Percentiles rank a stretch among this genome's conserved stretches.
Conservation (phyloP, 495 filamentous ascomycete genomes). For the Hypoxylon intermedium region DNA sequence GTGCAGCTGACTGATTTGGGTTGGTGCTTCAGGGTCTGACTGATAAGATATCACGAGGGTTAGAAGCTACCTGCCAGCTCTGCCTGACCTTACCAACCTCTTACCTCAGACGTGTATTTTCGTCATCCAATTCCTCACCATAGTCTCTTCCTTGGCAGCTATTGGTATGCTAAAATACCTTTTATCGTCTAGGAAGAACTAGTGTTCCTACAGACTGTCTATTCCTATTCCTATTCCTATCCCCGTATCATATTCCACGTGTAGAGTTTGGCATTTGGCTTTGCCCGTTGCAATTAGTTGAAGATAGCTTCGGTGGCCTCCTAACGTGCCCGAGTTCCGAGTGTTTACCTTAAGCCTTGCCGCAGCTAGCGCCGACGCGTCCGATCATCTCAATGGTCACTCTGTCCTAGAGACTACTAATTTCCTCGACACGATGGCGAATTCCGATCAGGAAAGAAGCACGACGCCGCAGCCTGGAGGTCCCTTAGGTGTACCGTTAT, state of each 20-base stretch:
- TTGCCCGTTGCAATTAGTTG: slow-evolving; percentile 4
- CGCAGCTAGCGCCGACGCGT: slow-evolving; percentile 5
- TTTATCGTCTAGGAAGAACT: too few relatives aligned
- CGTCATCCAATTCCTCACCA: neutral
- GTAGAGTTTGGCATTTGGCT: slow-evolving; percentile 13
- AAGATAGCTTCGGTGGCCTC: slow-evolving; percentile 12
- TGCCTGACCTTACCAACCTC: neutral
- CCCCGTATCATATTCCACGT: too few relatives aligned
- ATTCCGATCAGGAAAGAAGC: slow-evolving; percentile 40
- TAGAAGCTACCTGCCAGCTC: neutral
- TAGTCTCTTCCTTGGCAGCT: slow-evolving; percentile 14
- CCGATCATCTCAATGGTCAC: slow-evolving; percentile 18
- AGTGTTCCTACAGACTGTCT: too few relatives aligned
- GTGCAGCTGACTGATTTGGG: slow-evolving; percentile 35
- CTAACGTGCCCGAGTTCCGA: neutral
- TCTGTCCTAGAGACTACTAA: slow-evolving; percentile 6
- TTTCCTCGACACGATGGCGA: slow-evolving; percentile 30
- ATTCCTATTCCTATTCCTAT: too few relatives aligned
- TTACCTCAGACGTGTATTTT: neutral
- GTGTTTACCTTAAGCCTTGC: slow-evolving; percentile 3
- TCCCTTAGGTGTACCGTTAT: slow-evolving; percentile 49
- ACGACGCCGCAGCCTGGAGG: slow-evolving; percentile 37
- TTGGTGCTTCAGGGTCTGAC: slow-evolving; percentile 33
- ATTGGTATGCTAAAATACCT: slow-evolving; percentile 3
- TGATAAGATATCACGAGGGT: slow-evolving; percentile 36